Base-by-base conservation (phyloP, 1,139 yeast species). In the Hansenula lynferdii region DNA sequence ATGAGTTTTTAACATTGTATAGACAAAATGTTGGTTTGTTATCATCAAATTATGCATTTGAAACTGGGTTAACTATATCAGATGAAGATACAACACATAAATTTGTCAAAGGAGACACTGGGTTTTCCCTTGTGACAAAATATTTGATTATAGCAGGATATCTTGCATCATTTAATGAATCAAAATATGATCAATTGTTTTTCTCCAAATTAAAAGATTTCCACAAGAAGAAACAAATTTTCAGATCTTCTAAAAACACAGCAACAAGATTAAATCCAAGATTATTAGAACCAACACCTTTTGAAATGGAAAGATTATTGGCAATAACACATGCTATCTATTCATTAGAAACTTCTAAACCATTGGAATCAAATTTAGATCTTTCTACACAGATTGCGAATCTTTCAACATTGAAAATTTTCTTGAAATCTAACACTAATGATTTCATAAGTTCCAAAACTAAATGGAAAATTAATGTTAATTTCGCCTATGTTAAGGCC, bases 71-170 rank as follows among this genome's bases (percentile, higher is more conserved):
- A 6, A 18, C n/a, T n/a, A n/a, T n/a, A n/a, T n/a, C 12, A 9
- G 22, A 8, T 9, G 15, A 10, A 26, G 8, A 12, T 18, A 40
- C 17, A 40, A 28, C 1, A 19, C 24, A 10, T 22, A 28, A n/a
- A 24, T 29, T 4, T 7, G 22, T 3, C 11, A 36, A n/a, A 6
- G 11, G n/a, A 12, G 40, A 42, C 5, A 78, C 85, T 0, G 56
- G 64, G 17, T 70, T 73, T 42, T 80, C 86, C 0, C 54, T 59
- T 11, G 69, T 72, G 40, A 72, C 85, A n/a, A 80, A 80, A 53
- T 79, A 67, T 50, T 61, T 83, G 4, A 59, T 84, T 19, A 67
- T 83, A 37, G 85, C 90, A 1, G 78, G 86, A 0, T 84, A 80
- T 50, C 62, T 84, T 39, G 89, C 90, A 0, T 80, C 90, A 1